Percentiles rank a stretch among this genome's conserved stretches.
Conservation (phyloP, 169 alveolate genomes). For the Plasmodium berghei region DNA sequence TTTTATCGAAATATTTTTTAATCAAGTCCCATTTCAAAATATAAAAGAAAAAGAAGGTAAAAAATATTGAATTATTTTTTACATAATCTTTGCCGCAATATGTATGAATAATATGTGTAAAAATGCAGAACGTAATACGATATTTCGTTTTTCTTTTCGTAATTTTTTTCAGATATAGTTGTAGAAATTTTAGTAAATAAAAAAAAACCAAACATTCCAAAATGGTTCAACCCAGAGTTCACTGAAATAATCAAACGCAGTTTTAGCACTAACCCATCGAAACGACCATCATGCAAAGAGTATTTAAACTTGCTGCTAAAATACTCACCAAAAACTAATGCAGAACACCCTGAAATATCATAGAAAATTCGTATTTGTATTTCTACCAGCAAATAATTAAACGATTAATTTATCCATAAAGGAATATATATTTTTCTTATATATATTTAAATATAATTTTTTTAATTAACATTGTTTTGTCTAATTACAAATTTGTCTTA, state of each 20-base stretch:
- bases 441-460: neutral
- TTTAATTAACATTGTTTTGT: neutral
- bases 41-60: constrained; percentile 81
- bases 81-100: too few species aligned
- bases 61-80: neutral
- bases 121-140: neutral
- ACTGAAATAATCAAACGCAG: constrained; percentile 48
- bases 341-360: neutral
- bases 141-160: neutral
- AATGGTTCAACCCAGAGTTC: constrained; percentile 77
- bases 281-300: constrained; percentile 77
- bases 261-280: constrained; percentile 68
- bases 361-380: neutral
- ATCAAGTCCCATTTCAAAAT: constrained; percentile 87
- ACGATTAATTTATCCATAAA: neutral
- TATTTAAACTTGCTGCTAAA: constrained; percentile 27
- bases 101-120: neutral
- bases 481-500: too few species aligned
- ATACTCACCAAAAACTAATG: constrained; percentile 1
- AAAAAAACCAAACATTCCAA: constrained; percentile 77
- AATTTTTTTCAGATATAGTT: constrained; percentile 56
- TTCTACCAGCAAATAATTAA: too few species aligned
- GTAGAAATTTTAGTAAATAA: constrained; percentile 76
- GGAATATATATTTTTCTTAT: too few species aligned
- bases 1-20: constrained; percentile 86